Evolutionary conservation across 768 basidiomycete genomes (phyloP).

Genomic region (Tulasnella sp.): DNA sequence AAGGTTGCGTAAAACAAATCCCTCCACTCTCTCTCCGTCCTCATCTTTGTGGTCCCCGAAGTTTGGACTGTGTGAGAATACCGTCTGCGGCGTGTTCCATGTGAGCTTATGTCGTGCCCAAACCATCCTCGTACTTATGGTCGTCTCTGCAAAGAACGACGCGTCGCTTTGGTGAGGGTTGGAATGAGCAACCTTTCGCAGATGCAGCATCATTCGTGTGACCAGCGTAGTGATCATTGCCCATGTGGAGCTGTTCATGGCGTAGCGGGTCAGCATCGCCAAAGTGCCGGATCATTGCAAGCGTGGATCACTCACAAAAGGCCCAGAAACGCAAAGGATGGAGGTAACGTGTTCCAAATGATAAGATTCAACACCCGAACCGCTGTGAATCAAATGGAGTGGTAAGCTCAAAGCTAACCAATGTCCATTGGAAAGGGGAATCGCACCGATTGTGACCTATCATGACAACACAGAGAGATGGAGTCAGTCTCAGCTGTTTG

Average conservation of each 20-base stretch:
- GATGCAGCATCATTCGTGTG: background rate
- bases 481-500: background rate
- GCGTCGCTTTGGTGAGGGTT: background rate
- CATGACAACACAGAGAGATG: too few species aligned
- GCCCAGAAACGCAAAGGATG: background rate
- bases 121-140: background rate
- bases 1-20: background rate
- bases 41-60: background rate
- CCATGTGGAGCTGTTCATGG: background rate
- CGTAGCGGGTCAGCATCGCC: background rate
- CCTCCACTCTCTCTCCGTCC: background rate
- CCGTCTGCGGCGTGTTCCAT: background rate
- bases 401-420: background rate
- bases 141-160: background rate
- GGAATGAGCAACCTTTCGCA: background rate
- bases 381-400: background rate
- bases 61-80: background rate
- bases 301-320: background rate
- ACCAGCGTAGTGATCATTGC: background rate
- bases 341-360: background rate
- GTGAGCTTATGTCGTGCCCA: background rate
- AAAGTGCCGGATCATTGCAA: background rate
- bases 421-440: background rate
- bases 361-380: background rate
- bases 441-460: background rate